A percentile compares a stretch with the other conserved stretches of the same genome.
Conservation (phyloP, 208 protist genomes). For the Trichomonas tenax region DNA sequence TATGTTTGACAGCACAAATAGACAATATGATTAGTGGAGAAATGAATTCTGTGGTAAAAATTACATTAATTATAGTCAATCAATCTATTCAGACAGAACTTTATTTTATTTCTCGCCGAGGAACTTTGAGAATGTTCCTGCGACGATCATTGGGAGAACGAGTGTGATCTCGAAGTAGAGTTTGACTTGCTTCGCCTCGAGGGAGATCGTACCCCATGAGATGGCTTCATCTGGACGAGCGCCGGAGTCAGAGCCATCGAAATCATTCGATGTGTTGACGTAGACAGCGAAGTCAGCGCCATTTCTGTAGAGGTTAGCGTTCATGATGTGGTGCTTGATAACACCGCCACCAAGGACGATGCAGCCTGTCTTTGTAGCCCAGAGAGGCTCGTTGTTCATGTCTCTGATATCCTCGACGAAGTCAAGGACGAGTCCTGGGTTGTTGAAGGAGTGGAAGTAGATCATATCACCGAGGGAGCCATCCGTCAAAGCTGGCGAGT, state of each 20-base stretch:
- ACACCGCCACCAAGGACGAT: slow-evolving; percentile 71
- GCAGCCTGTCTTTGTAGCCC: slow-evolving; percentile 76
- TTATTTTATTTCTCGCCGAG: neutral
- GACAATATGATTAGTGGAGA: no score
- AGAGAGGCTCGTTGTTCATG: slow-evolving; percentile 82
- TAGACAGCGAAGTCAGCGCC: slow-evolving; percentile 83
- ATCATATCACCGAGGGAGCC: slow-evolving; percentile 98
- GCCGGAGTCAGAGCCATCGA: slow-evolving; percentile 91
- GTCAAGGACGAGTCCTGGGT: slow-evolving; percentile 79
- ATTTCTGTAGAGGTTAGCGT: slow-evolving; percentile 63
- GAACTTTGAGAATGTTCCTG: slow-evolving; percentile 39
- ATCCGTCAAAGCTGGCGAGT: slow-evolving; percentile 93
- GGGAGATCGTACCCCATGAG: slow-evolving; percentile 68
- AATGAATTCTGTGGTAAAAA: no score
- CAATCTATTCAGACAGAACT: no score
- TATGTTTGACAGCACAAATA: no score
- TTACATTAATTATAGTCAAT: no score
- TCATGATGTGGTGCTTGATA: slow-evolving; percentile 49
- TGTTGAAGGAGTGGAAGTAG: slow-evolving; percentile 91
- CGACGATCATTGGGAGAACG: slow-evolving; percentile 86
- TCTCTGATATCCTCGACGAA: slow-evolving; percentile 75
- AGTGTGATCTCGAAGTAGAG: slow-evolving; percentile 84
- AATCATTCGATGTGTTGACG: slow-evolving; percentile 54
- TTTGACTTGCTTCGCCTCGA: slow-evolving; percentile 80
- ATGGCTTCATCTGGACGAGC: slow-evolving; percentile 95